phyloP scores from a whole-genome alignment of 192 early-diverging fungal species.

The Entophlyctis luteolus region DNA sequence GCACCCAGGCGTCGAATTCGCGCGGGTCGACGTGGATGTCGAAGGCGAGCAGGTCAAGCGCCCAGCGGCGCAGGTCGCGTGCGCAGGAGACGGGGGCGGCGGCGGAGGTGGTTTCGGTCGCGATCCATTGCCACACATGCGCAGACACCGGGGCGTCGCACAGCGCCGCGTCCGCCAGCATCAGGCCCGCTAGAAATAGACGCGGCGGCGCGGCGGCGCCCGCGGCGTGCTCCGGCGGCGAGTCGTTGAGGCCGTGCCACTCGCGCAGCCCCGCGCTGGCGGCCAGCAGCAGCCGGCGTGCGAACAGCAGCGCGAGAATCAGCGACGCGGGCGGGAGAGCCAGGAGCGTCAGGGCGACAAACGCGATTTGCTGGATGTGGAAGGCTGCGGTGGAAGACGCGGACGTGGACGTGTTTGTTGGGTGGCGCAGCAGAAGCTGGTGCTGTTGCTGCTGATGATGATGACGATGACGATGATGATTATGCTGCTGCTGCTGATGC shows the following conservation, averaged over 20 bases:
- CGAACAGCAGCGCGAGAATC: neutral
- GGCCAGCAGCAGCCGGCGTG: neutral
- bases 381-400: neutral
- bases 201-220: neutral
- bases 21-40: neutral
- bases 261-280: neutral
- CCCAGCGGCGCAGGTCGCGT: neutral
- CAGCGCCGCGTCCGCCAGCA: slow-evolving; percentile 2
- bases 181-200: neutral
- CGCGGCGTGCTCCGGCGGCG: neutral
- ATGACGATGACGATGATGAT: too few species aligned
- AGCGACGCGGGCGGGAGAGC: neutral
- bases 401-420: too few species aligned
- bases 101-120: neutral
- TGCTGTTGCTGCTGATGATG: too few species aligned
- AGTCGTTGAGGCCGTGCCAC: neutral
- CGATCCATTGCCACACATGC: neutral
- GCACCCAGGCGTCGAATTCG: neutral
- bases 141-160: neutral
- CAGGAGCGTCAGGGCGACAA: neutral
- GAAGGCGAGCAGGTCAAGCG: neutral
- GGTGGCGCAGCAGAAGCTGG: too few species aligned
- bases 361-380: slow-evolving; percentile 14
- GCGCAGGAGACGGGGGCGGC: neutral
- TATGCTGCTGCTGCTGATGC: too few species aligned